Conservation (phyloP, 164 flowering plant genomes). For the Magnolia kwangsiensis region DNA sequence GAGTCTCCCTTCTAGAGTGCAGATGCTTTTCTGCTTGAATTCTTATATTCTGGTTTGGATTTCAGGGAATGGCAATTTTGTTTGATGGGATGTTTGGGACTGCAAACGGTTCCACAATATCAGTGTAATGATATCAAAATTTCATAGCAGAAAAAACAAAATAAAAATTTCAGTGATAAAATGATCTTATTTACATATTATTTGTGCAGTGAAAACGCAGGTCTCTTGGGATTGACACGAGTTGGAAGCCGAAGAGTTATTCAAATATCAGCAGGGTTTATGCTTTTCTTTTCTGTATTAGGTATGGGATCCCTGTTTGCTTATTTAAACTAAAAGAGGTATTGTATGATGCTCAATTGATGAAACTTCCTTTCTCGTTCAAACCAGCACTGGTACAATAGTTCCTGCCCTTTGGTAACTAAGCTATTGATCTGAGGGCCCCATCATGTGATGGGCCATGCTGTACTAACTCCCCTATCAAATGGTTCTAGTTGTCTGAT, state of each 20-base stretch:
- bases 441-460: not conserved
- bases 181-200: constrained; percentile 3
- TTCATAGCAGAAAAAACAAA: not conserved
- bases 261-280: constrained; percentile 62
- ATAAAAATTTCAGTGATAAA: not conserved
- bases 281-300: constrained; percentile 73
- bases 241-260: constrained; percentile 78
- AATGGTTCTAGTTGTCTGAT: not conserved
- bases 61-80: constrained; percentile 72
- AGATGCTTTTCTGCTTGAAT: not conserved
- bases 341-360: not conserved
- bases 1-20: not conserved
- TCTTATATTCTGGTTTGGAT: constrained; percentile 4
- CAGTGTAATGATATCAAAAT: constrained; percentile 52
- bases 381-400: not conserved
- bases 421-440: not conserved
- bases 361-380: not conserved
- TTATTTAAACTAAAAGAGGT: not conserved
- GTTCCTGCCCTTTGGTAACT: not conserved
- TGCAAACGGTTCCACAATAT: constrained; percentile 69
- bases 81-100: constrained; percentile 78
- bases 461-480: not conserved
- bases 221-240: constrained; percentile 65
- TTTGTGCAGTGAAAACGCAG: constrained; percentile 67
- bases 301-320: constrained; percentile 32